Percentiles rank a stretch among this genome's conserved stretches.
Evolutionary conservation across 1,284 basidiomycete genomes (phyloP).

Genomic region (Malassezia nana): DNA sequence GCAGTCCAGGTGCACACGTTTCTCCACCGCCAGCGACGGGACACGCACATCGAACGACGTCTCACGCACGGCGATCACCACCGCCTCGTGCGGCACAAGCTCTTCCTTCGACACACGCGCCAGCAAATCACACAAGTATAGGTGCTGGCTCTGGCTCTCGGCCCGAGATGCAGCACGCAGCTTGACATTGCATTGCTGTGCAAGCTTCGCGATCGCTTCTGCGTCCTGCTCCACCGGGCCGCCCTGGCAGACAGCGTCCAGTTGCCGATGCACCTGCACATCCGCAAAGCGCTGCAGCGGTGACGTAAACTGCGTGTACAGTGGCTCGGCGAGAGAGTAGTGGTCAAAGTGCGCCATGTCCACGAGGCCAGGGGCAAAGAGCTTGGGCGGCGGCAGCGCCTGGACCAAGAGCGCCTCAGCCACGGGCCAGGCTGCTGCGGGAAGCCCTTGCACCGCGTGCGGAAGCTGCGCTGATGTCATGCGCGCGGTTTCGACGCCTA

Average conservation of each 20-base stretch:
- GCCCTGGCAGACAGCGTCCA: constrained; percentile 62
- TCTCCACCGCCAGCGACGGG: constrained; percentile 92
- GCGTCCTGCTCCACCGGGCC: constrained; percentile 67
- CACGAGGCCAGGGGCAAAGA: constrained; percentile 97
- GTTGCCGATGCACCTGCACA: constrained; percentile 87
- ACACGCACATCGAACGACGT: constrained; percentile 89
- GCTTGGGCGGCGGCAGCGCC: constrained; percentile 81
- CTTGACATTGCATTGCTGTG: constrained; percentile 65
- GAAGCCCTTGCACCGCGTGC: constrained; percentile 66
- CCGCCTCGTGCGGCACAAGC: constrained; percentile 54
- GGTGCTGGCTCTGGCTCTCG: constrained; percentile 87
- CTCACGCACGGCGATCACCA: constrained; percentile 84
- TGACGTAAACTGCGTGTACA: constrained; percentile 90
- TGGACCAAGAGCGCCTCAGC: constrained; percentile 75
- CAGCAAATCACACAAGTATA: constrained; percentile 77
- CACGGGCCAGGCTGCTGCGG: constrained; percentile 56
- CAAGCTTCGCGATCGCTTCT: constrained; percentile 90
- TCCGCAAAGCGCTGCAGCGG: constrained; percentile 64
- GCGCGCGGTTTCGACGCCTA: constrained; percentile 71
- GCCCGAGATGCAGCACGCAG: constrained; percentile 78
- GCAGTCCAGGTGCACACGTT: constrained; percentile 94
- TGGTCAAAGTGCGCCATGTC: constrained; percentile 97
- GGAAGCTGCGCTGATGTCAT: constrained; percentile 72
- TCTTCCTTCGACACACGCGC: not conserved
- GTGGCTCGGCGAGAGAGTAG: constrained; percentile 76